phyloP scores from a whole-genome alignment of 2,329 filamentous ascomycete species.

The Colletotrichum sojae region DNA sequence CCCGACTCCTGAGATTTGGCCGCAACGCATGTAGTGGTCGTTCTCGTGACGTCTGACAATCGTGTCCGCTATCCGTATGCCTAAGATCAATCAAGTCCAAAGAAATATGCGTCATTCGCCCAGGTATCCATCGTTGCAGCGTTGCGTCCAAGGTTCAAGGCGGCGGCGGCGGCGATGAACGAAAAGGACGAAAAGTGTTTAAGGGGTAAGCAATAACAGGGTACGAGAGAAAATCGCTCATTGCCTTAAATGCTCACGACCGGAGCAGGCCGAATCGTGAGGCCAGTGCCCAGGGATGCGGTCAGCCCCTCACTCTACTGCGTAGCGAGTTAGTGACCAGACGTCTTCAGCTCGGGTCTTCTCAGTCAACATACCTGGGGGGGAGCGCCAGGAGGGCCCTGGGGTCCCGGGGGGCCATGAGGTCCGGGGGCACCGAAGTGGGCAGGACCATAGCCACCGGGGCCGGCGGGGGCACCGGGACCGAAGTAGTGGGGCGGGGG shows the following conservation, averaged over 20 bases:
- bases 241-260: background rate
- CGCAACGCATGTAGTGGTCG: slow-evolving; percentile 38
- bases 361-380: slow-evolving; percentile 36
- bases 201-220: slow-evolving; percentile 33
- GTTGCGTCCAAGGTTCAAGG: slow-evolving; percentile 32
- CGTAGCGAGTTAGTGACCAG: slow-evolving; percentile 9
- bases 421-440: slow-evolving; percentile 64
- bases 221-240: slow-evolving; percentile 15
- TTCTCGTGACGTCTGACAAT: slow-evolving; percentile 41
- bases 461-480: slow-evolving; percentile 49
- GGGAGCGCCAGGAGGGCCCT: slow-evolving; percentile 55
- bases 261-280: background rate
- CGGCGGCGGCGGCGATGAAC: slow-evolving; percentile 33
- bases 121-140: slow-evolving; percentile 41
- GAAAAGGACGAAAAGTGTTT: slow-evolving; percentile 31
- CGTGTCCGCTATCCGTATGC: slow-evolving; percentile 42
- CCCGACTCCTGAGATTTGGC: slow-evolving; percentile 36
- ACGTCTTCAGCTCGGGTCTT: background rate
- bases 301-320: slow-evolving; percentile 25
- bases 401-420: slow-evolving; percentile 56
- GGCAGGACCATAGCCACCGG: slow-evolving; percentile 61
- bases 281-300: slow-evolving; percentile 17
- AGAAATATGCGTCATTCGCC: slow-evolving; percentile 39
- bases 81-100: slow-evolving; percentile 42
- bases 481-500: slow-evolving; percentile 69